Evolutionary conservation across 129 eudicot genomes (phyloP), one percentile per base, ranked within the genome.

Genomic region (Glebionis coronaria): DNA sequence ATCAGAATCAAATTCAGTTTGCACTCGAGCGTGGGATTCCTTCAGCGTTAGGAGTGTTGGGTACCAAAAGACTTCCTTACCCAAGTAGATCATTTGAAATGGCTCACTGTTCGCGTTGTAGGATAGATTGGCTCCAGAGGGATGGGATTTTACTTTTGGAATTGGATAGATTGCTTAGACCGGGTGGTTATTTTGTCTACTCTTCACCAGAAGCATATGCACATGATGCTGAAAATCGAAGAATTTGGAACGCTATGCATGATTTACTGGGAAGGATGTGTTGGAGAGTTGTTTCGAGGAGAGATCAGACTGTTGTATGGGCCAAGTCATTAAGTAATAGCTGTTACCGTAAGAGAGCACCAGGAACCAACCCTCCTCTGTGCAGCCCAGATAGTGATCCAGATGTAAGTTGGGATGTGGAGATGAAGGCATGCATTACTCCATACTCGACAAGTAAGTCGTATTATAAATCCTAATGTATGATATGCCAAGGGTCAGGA

Each of bases 141-240:
- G 97, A 87, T 74, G 97, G 97, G 23, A 74, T 90, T 56, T 77
- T 90, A 27, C 76, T 90, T 65, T 70, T 90, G 67, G 97, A 90
- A 55, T 70, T 90, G 67, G 97, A 90, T 73, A 80, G 97, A 70
- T 27, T 90, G 74, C 91, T 90, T 28, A 84, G 95, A 70, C 97
- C 97, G 11, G 97, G 97, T 18, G 97, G 97, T 29, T 90, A 90
- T 75, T 90, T 90, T 66, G 92, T 84, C 25, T 90, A 84, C 68
- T 90, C 97, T 27, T 90, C 97, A 47, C 97, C 97, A 2, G 97
- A 90, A 82, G 97, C 97, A 18, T 90, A 90, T 72, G 92, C 97
- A 44, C 95, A 84, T 74, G 97, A 90, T 74, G 76, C 61, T 29
- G 97, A 87, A 62, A 90, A 90, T 77, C 78, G 83, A 65, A 87